Evolutionary conservation across 2,329 filamentous ascomycete genomes (phyloP), one percentile per base, ranked within the genome.

Genomic region (Neonectria hederae): DNA sequence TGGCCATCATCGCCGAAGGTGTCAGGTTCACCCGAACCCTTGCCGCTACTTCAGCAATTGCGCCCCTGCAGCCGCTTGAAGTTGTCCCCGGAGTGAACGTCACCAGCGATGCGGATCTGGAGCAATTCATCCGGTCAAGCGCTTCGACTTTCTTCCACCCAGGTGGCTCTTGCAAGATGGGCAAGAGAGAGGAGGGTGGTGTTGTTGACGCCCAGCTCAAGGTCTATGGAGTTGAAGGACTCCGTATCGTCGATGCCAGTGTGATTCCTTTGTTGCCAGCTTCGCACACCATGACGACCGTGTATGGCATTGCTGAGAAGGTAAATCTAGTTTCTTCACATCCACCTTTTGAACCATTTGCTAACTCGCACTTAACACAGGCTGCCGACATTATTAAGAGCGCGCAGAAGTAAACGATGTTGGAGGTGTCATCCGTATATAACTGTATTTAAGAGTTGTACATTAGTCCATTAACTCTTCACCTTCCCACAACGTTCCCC

Each of bases 111-210:
- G 62, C 38, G 1, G 69, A 59, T 3, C 46, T 72, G 0, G 68
- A 69, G 8, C 24, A 63, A 7, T 72, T 63, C n/a, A 60, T 72
- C 17, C 64, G 70, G 0, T 59, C 43, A 1, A 59, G 51, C 3
- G 55, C 62, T 7, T 62, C 59, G 0, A 72, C 68, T 38, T 22
- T 72, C 4, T 72, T 46, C 22, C 70, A 72, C n/a, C 70, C 70
- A 0, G 66, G 58, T 9, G 70, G 70, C 0, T 66, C 70, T 1
- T 67, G 64, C 28, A 66, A 71, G 57, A 83, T 85, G 77, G 74
- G 83, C 56, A 79, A 78, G 9, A 74, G 75, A 6, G 76, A 76
- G 4, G 72, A 80, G 1, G 83, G 82, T 4, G 83, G 82, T 22
- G 72, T 75, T 1, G 73, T 75, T 9, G 73, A 74, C 1, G 40